phyloP scores from a whole-genome alignment of 2,329 filamentous ascomycete genomes.

The Cryoendolithus antarcticus region DNA sequence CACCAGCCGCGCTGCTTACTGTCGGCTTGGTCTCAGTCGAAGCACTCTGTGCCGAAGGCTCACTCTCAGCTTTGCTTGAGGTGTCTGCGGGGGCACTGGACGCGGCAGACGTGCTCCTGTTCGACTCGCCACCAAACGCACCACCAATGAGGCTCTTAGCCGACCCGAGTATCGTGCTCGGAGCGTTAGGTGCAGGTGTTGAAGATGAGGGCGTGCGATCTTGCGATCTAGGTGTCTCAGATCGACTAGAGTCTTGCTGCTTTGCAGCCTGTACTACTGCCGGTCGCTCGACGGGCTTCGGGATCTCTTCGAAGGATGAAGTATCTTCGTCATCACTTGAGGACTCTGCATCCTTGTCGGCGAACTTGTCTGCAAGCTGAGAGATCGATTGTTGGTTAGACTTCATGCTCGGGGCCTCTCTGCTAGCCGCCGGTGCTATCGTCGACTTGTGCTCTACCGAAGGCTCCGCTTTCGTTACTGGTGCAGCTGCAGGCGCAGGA shows the following conservation, averaged over 20 bases:
- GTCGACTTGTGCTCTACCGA: conserved; percentile 23
- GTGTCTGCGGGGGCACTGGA: not conserved
- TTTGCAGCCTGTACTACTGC: conserved; percentile 18
- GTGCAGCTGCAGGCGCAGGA: conserved; percentile 31
- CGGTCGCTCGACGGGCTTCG: conserved; percentile 58
- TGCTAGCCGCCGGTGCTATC: conserved; percentile 29
- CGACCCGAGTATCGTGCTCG: not conserved
- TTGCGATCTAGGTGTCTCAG: conserved; percentile 20
- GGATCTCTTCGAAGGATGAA: conserved; percentile 77
- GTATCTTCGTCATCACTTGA: conserved; percentile 46
- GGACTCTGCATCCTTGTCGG: conserved; percentile 55
- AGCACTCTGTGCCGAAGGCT: not conserved
- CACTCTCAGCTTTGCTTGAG: conserved; percentile 1
- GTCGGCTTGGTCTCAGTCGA: conserved; percentile 13
- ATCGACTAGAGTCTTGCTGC: conserved; percentile 28
- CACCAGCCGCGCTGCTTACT: conserved; percentile 34
- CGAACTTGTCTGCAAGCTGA: conserved; percentile 73
- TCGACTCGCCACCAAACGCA: not conserved
- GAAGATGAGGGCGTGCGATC: conserved; percentile 14
- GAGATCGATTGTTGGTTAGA: conserved; percentile 83
- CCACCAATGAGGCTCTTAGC: not conserved
- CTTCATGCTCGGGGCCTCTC: conserved; percentile 54
- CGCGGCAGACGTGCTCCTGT: not conserved
- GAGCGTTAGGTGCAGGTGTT: conserved; percentile 11
- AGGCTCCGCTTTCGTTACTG: conserved; percentile 31